Conservation (phyloP, 768 basidiomycete genomes). For the Auricularia cornea region DNA sequence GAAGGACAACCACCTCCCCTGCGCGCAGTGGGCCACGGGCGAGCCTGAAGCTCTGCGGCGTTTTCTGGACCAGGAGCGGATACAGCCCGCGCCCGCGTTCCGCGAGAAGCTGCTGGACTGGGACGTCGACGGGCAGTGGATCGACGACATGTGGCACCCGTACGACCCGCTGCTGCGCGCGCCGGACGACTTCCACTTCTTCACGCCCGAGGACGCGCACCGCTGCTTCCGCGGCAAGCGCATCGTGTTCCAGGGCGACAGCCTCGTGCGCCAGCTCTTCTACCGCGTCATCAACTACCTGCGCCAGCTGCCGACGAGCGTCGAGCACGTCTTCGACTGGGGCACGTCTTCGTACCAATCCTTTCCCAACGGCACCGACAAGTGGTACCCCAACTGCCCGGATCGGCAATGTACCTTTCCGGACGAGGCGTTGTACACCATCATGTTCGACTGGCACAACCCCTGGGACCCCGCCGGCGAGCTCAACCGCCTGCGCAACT, state of each 20-base stretch:
- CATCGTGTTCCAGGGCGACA: neutral
- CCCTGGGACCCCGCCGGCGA: neutral
- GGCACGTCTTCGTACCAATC: neutral
- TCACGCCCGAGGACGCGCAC: neutral
- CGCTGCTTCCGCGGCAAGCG: neutral
- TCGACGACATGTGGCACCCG: neutral
- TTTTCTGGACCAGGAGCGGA: neutral
- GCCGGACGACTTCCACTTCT: neutral
- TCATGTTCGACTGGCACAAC: neutral
- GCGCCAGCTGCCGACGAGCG: neutral
- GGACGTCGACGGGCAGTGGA: neutral
- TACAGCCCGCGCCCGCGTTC: neutral
- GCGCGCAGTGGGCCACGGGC: neutral
- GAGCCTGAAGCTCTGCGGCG: neutral
- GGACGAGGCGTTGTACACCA: neutral
- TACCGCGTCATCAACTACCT: neutral
- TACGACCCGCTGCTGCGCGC: neutral
- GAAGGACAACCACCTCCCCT: neutral
- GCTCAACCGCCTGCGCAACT: neutral
- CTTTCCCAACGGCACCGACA: neutral
- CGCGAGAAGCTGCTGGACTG: neutral
- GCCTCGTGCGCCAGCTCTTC: neutral
- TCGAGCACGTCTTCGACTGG: neutral
- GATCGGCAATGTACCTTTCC: neutral
- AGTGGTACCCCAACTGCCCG: neutral